Conservation (phyloP, 768 basidiomycete genomes). For the Tephrocybe rancida region DNA sequence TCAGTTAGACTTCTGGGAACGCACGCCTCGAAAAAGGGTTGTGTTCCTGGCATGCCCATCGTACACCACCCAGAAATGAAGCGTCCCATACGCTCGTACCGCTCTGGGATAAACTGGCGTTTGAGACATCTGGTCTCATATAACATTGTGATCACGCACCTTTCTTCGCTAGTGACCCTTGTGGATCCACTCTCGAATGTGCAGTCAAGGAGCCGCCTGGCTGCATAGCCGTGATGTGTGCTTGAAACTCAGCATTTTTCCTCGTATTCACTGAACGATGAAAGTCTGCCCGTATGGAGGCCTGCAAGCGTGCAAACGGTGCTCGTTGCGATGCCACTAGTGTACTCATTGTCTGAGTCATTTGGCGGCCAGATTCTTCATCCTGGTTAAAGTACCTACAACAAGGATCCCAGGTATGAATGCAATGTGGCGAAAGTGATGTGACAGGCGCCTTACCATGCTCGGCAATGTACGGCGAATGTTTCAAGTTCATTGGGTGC, state of each 20-base stretch:
- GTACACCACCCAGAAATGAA: constrained; percentile 86
- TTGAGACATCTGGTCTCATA: too few species aligned
- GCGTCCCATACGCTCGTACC: constrained; percentile 71
- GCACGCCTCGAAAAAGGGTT: constrained; percentile 79
- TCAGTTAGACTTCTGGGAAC: constrained; percentile 21
- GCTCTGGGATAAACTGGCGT: constrained; percentile 41
- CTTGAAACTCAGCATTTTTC: constrained; percentile 82
- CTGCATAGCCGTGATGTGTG: constrained; percentile 76
- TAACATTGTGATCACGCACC: constrained; percentile 34
- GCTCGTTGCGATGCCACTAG: constrained; percentile 85
- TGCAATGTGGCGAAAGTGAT: constrained; percentile 2
- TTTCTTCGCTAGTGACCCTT: constrained; percentile 65
- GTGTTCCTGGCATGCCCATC: constrained; percentile 85
- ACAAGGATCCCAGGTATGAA: background rate
- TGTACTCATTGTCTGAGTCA: constrained; percentile 82
- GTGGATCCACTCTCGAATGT: constrained; percentile 68
- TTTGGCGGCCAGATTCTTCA: constrained; percentile 72
- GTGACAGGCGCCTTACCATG: constrained; percentile 55
- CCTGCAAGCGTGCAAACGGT: constrained; percentile 84
- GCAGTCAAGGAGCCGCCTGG: constrained; percentile 82
- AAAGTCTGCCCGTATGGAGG: constrained; percentile 82
- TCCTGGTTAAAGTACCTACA: constrained; percentile 85
- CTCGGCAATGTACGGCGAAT: constrained; percentile 76
- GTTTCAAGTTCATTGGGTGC: constrained; percentile 71
- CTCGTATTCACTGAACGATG: constrained; percentile 80